Evolutionary conservation across 2,329 filamentous ascomycete genomes (phyloP), one percentile per base, ranked within the genome.

Genomic region (Fusarium sp.): DNA sequence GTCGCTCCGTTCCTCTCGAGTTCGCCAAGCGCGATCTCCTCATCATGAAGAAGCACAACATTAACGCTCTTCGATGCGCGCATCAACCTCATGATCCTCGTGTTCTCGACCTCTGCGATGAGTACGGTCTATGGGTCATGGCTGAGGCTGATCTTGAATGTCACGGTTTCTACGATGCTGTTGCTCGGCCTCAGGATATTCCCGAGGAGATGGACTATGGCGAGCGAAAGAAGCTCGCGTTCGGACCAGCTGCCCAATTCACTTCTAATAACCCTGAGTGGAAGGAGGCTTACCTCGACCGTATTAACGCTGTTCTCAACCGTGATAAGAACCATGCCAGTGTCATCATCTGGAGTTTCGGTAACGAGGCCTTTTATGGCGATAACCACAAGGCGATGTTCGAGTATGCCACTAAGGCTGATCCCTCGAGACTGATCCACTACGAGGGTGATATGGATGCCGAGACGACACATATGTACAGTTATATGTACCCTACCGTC

Each of bases 321-420:
- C 84, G 91, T 18, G 90, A 93, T 77, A 91, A 91, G 78, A 90
- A 93, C 61, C 89, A 92, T 69, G 78, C 91, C 1, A 89, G 85
- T n/a, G 83, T 93, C 51, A 88, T 93, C 50, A 86, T 92, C 43
- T 93, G 91, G 91, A 90, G 88, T 48, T 81, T 93, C 0, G 91
- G 91, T 0, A 93, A 93, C 72, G 91, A 93, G 75, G 86, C 90
- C 0, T 93, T 91, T 74, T 92, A 91, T 72, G 91, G 91, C 1
- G 80, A 82, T 11, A 93, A 93, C 73, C 89, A 91, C 73, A 83
- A 82, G 46, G 87, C 86, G 34, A 93, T 93, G 91, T 89, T 89
- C 70, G 79, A 89, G 6, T 90, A 86, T 75, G 84, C 85, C 51
- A 89, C 88, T 64, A 62, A 79, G 2, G 79, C 83, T n/a, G 90